phyloP scores from a whole-genome alignment of 331 rosid species.

The Stylosanthes scabra region DNA sequence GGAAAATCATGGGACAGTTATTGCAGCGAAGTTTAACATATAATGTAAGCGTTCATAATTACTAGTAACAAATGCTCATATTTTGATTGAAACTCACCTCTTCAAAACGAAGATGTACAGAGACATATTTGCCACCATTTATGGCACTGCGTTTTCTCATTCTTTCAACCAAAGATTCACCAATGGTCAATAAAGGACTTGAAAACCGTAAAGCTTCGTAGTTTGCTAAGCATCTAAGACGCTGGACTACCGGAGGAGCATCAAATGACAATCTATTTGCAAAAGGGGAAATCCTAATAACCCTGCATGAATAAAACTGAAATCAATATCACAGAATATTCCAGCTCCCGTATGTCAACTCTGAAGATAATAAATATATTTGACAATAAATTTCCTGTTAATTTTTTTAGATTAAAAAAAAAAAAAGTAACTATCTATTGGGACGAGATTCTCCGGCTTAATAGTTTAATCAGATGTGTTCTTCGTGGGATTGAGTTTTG shows the following conservation, averaged over 20 bases:
- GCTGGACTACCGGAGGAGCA: conserved; percentile 93
- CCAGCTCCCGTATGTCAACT: conserved; percentile 1
- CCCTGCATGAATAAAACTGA: conserved; percentile 58
- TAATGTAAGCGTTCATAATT: conserved; percentile 15
- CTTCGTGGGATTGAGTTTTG: background rate
- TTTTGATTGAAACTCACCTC: conserved; percentile 65
- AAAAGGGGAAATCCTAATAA: conserved; percentile 95
- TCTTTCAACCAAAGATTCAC: conserved; percentile 81
- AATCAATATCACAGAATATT: conserved; percentile 14
- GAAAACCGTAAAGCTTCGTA: conserved; percentile 86
- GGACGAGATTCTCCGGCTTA: background rate
- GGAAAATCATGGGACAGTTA: conserved; percentile 31
- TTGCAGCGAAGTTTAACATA: conserved; percentile 37
- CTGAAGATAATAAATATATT: conserved; percentile 14
- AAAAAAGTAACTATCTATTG: background rate
- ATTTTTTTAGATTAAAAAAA: background rate
- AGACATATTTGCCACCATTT: conserved; percentile 88
- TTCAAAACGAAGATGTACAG: conserved; percentile 98
- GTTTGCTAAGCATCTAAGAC: conserved; percentile 94
- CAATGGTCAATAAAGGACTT: conserved; percentile 68
- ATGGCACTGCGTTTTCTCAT: conserved; percentile 85
- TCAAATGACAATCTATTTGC: conserved; percentile 95
- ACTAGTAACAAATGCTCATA: conserved; percentile 25
- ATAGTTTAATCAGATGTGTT: background rate
- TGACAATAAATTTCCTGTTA: conserved; percentile 17